Evolutionary conservation across 2,329 filamentous ascomycete species (phyloP), one percentile per base, ranked within the genome.

Genomic region (Cryphonectria radicalis): DNA sequence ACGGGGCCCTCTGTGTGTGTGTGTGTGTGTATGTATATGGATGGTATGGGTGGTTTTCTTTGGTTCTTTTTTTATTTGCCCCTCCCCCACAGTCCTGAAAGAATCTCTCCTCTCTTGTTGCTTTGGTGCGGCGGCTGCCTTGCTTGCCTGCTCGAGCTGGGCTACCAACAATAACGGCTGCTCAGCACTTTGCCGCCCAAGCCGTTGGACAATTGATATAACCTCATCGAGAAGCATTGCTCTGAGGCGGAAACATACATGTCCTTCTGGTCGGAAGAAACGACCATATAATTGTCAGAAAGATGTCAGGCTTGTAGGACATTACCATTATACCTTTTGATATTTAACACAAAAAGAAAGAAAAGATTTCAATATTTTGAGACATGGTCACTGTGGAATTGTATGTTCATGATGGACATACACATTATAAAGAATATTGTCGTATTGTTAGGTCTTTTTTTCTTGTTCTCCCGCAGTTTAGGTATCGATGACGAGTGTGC

Each of bases 401-500:
- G 8, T 50, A 50, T n/a, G 1, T 50, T 50, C 46, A n/a, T 7
- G 10, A 50, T 2, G 8, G 46, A 35, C 28, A 17, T 60, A 14
- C 1, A 28, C 19, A 35, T 35, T 50, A 50, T 59, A 32, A 35
- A 35, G 65, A 55, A 55, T 67, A 62, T 67, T 62, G 55, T 67
- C 25, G 40, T 32, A 60, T 67, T 67, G 55, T 55, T 73, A 69
- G 69, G 70, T 65, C 66, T 70, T 68, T 66, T 73, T 67, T 17
- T 32, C 46, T 50, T 50, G n/a, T 50, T 11, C 46, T n/a, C 46
- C 46, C 7, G 46, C 68, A 70, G 68, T 70, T 64, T 67, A 74
- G 73, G 73, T 74, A 74, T 74, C 72, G 64, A 71, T 63, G 73
- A 70, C 60, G 73, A 70, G 63, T 53, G 66, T 62, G 70, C 64